Conservation (phyloP, 2,329 filamentous ascomycete genomes). For the Aspergillus neoniger region DNA sequence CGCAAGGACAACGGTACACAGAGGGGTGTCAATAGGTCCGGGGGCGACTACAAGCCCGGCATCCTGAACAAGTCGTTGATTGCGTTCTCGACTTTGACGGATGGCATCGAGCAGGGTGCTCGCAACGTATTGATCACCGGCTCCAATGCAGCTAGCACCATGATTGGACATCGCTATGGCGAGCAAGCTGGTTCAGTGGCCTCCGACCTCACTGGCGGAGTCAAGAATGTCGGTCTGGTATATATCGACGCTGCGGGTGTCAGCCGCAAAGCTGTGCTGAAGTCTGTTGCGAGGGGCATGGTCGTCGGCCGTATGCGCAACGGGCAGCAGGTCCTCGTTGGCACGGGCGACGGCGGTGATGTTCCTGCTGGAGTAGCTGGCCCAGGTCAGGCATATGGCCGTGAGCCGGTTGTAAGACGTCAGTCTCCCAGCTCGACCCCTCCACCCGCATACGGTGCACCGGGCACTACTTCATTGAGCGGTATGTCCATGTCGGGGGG, state of each 20-base stretch:
- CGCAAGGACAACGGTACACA: constrained; percentile 57
- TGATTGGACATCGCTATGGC: constrained; percentile 89
- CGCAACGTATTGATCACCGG: constrained; percentile 73
- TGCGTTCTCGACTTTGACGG: constrained; percentile 90
- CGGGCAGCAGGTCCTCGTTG: constrained; percentile 52
- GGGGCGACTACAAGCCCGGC: constrained; percentile 81
- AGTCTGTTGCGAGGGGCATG: constrained; percentile 96
- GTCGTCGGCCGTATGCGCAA: constrained; percentile 53
- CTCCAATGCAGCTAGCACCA: constrained; percentile 75
- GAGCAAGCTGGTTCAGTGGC: constrained; percentile 79
- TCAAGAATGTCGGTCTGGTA: constrained; percentile 95
- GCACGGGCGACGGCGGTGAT: constrained; percentile 49
- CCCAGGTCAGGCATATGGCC: constrained; percentile 17
- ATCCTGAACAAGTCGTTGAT: constrained; percentile 95
- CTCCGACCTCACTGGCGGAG: constrained; percentile 73
- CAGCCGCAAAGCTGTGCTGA: constrained; percentile 83
- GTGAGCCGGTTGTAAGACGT: constrained; percentile 29
- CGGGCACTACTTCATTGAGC: constrained; percentile 37
- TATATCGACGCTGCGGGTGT: constrained; percentile 97
- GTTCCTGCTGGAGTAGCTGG: constrained; percentile 22
- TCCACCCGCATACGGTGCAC: constrained; percentile 44
- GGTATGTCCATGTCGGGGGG: constrained; percentile 34
- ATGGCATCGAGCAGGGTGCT: constrained; percentile 87
- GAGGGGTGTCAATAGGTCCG: constrained; percentile 69
- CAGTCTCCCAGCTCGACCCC: constrained; percentile 41